Conservation (phyloP, 805 yeast genomes). For the Sungouiozyma ichnusensis region DNA sequence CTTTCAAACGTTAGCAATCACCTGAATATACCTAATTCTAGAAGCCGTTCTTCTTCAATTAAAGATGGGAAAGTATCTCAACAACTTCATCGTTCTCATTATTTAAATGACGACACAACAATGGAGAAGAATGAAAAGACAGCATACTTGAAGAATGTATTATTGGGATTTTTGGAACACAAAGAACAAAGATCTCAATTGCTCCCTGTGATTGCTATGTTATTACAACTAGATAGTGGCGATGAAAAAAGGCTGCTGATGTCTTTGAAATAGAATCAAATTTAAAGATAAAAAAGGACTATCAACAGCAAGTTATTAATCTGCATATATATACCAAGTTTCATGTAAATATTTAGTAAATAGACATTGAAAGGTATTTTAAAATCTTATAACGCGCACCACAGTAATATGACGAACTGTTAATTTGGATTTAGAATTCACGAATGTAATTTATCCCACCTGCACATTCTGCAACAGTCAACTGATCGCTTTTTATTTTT, state of each 20-base stretch:
- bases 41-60: constrained; percentile 13
- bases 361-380: not conserved
- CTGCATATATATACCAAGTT: not conserved
- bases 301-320: constrained; percentile 1
- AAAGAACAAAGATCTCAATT: constrained; percentile 82
- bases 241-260: constrained; percentile 67
- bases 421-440: constrained; percentile 9
- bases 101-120: constrained; percentile 3
- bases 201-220: constrained; percentile 72
- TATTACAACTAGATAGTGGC: constrained; percentile 53
- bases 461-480: constrained; percentile 72
- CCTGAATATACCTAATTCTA: constrained; percentile 2
- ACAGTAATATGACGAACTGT: not conserved
- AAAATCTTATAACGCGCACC: not conserved
- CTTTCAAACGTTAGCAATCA: constrained; percentile 5
- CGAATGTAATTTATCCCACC: constrained; percentile 55
- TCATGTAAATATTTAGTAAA: not conserved
- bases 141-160: constrained; percentile 78
- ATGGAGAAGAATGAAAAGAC: constrained; percentile 36
- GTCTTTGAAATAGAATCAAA: constrained; percentile 30
- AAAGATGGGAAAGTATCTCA: constrained; percentile 1
- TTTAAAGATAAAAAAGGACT: not conserved
- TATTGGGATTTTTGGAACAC: constrained; percentile 86
- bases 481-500: constrained; percentile 48
- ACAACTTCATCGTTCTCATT: not conserved